A percentile compares a stretch with the other conserved stretches of the same genome.
These are phyloP conservation scores for Crithidia acanthocephali DNA, from an alignment of 208 protist genomes.

Conservation along the genomic window DNA sequence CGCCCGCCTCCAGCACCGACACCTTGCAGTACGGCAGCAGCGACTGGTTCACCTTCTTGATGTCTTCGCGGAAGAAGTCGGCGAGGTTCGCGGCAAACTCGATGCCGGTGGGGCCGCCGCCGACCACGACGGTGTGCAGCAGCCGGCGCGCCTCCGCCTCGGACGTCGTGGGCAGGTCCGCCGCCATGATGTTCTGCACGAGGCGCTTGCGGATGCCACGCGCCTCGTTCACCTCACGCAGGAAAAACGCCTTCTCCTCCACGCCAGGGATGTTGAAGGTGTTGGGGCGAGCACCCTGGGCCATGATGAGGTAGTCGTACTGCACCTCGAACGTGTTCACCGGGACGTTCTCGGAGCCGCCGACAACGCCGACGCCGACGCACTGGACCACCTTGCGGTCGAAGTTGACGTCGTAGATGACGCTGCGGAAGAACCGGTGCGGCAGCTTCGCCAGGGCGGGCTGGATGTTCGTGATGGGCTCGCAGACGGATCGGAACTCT, in stretches of 20 bases:
- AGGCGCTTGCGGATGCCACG: constrained; percentile 90
- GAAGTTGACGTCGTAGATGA: constrained; percentile 86
- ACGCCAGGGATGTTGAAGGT: constrained; percentile 95
- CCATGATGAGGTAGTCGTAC: constrained; percentile 94
- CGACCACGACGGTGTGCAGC: constrained; percentile 91
- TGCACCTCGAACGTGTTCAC: constrained; percentile 81
- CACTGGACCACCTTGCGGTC: constrained; percentile 76
- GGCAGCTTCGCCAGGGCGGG: constrained; percentile 82
- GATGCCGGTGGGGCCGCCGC: constrained; percentile 89
- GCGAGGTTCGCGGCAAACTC: constrained; percentile 90
- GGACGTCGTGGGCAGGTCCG: constrained; percentile 80
- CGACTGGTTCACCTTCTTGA: constrained; percentile 67
- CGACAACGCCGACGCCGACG: constrained; percentile 73
- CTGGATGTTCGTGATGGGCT: constrained; percentile 86
- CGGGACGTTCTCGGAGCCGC: constrained; percentile 60
- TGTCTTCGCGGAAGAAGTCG: constrained; percentile 91
- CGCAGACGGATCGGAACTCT: constrained; percentile 90
- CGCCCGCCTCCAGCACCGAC: constrained; percentile 88
- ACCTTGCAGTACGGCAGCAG: constrained; percentile 82
- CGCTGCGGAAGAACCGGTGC: constrained; percentile 77
- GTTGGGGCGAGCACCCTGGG: constrained; percentile 87
- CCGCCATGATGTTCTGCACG: constrained; percentile 93
- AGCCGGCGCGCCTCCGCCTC: constrained; percentile 79
- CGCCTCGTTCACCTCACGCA: constrained; percentile 90
- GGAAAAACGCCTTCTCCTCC: constrained; percentile 86